Evolutionary conservation across 2,329 filamentous ascomycete species (phyloP).

Genomic region (Colletotrichum eleusines): DNA sequence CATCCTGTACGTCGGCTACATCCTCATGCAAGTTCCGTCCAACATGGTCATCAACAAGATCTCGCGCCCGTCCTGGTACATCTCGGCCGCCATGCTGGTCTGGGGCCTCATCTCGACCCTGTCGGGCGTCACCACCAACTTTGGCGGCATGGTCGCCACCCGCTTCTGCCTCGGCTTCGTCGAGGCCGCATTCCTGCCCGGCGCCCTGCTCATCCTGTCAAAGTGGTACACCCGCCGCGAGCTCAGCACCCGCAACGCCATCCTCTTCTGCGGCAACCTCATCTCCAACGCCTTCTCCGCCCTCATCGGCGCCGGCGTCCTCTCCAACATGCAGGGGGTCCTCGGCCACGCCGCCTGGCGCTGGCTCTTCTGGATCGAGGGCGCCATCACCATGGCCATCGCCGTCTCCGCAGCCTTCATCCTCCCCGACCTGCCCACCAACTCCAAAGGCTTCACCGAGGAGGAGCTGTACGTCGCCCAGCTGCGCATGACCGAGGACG

Average conservation of each 20-base stretch:
- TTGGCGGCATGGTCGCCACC: conserved; percentile 65
- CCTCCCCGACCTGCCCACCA: conserved; percentile 67
- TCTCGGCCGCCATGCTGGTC: conserved; percentile 64
- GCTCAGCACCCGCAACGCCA: conserved; percentile 65
- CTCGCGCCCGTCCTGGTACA: conserved; percentile 63
- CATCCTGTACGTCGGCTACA: conserved; percentile 76
- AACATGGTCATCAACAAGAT: conserved; percentile 70
- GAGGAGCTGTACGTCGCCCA: conserved; percentile 69
- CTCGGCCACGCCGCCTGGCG: conserved; percentile 68
- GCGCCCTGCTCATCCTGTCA: conserved; percentile 71
- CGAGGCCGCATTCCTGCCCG: conserved; percentile 74
- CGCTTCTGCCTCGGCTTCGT: conserved; percentile 73
- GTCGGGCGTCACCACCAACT: conserved; percentile 64
- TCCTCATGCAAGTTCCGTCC: conserved; percentile 72
- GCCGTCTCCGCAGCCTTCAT: conserved; percentile 62
- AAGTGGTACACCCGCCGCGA: conserved; percentile 76
- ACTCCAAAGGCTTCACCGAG: conserved; percentile 68
- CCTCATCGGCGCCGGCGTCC: conserved; percentile 68
- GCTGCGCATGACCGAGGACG: conserved; percentile 68
- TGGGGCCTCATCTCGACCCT: conserved; percentile 72
- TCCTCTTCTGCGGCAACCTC: conserved; percentile 70
- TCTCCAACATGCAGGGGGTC: conserved; percentile 68
- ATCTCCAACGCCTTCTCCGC: conserved; percentile 72
- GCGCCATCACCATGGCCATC: conserved; percentile 62
- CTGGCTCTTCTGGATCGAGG: conserved; percentile 73